Evolutionary conservation across 2,329 filamentous ascomycete genomes (phyloP).

Genomic region (Verticillium zaregamsianum): DNA sequence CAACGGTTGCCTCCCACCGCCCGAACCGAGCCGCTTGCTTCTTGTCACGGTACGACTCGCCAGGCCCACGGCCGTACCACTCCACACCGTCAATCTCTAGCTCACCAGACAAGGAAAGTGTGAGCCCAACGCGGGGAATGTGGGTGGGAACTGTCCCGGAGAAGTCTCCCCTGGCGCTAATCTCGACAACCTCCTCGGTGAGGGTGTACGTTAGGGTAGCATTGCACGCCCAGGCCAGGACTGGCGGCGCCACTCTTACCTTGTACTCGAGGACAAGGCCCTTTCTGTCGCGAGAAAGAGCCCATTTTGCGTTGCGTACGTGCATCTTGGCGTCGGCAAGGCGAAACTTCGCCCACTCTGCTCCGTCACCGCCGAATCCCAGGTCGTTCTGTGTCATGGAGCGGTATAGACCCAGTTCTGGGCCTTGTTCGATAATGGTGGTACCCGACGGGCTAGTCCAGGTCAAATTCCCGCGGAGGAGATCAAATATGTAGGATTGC

Average conservation of each 20-base stretch:
- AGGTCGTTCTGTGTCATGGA: constrained; percentile 13
- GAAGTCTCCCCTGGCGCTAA: constrained; percentile 30
- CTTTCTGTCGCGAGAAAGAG: neutral
- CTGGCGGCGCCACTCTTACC: constrained; percentile 37
- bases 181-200: constrained; percentile 25
- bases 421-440: constrained; percentile 8
- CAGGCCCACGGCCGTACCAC: constrained; percentile 50
- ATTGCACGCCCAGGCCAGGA: constrained; percentile 37
- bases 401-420: constrained; percentile 13
- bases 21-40: constrained; percentile 40
- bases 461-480: constrained; percentile 11
- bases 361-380: constrained; percentile 6
- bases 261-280: constrained; percentile 7
- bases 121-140: constrained; percentile 45
- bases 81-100: constrained; percentile 12
- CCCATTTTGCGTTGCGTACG: constrained; percentile 21
- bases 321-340: constrained; percentile 2
- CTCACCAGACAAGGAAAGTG: constrained; percentile 26
- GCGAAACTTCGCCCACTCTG: constrained; percentile 4
- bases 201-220: constrained; percentile 35
- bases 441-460: constrained; percentile 6
- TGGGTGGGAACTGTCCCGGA: constrained; percentile 21
- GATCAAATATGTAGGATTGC: constrained; percentile 9
- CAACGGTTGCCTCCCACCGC: constrained; percentile 27
- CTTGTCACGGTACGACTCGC: constrained; percentile 48